These are phyloP conservation scores for Ramaria sp. DNA, from an alignment of 768 basidiomycete species.

Conservation along the genomic window DNA sequence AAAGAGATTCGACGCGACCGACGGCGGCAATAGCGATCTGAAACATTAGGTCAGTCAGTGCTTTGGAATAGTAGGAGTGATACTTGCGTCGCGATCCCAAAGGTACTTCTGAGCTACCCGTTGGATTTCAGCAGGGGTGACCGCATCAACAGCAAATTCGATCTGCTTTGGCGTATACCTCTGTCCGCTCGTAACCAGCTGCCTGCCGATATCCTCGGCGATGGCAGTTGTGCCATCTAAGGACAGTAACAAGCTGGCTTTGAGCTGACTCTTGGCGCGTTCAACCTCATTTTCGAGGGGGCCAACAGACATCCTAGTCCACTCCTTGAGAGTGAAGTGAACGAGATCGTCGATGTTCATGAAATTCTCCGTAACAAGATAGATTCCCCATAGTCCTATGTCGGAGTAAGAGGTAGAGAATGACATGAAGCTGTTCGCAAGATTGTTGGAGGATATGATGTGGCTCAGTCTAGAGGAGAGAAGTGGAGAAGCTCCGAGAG, in stretches of 20 bases:
- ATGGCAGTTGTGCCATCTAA: conserved; percentile 95
- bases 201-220: conserved; percentile 97
- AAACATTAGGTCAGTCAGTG: not conserved
- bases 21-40: conserved; percentile 82
- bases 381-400: conserved; percentile 98
- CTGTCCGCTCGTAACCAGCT: conserved; percentile 87
- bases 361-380: conserved; percentile 91
- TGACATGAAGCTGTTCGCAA: conserved; percentile 98
- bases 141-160: conserved; percentile 84
- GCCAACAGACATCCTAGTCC: conserved; percentile 87
- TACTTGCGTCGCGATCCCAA: conserved; percentile 87
- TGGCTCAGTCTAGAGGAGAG: conserved; percentile 87
- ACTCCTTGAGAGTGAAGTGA: conserved; percentile 92
- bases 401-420: conserved; percentile 99
- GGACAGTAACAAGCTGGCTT: conserved; percentile 81
- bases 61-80: not conserved
- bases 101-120: conserved; percentile 93
- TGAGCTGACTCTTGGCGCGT: conserved; percentile 96
- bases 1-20: conserved; percentile 82
- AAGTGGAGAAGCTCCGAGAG: conserved; percentile 80
- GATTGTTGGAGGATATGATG: conserved; percentile 84
- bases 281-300: conserved; percentile 85
- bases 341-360: conserved; percentile 86
- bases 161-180: conserved; percentile 89
- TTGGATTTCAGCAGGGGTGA: conserved; percentile 81